Evolutionary conservation across 2,329 filamentous ascomycete species (phyloP), one percentile per base, ranked within the genome.

Genomic region (Scopulariopsis brevicaulis): DNA sequence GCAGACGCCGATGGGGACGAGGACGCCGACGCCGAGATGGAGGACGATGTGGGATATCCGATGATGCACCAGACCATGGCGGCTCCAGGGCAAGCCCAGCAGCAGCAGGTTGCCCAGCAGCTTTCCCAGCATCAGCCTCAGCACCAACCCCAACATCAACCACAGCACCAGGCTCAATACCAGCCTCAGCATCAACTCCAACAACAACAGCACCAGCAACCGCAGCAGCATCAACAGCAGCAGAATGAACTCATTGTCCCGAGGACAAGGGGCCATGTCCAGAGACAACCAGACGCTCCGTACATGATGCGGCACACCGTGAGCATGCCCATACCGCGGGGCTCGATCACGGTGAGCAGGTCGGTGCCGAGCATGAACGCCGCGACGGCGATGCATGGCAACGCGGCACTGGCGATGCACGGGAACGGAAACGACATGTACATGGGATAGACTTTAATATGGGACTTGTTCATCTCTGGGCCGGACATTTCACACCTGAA

Each of bases 11-110:
- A 57, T 12, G 57, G 55, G 48, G 72, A 74, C 53, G 71, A 71
- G 57, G 72, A 74, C 62, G 72, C 69, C 4, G 72, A 74, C 58
- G 71, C 72, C 10, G 76, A 78, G 59, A 84, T 84, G 81, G 81
- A 84, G 53, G 81, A 83, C 43, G 79, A 80, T 56, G 79, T 81
- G 28, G 51, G 58, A 12, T 55, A 58, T 34, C 24, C 52, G 18
- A 51, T 57, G 22, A 52, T 57, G 48, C 55, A 52, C 25, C 24
- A 28, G 51, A 32, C 11, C 51, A 28, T 34, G 48, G 28, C 20
- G 8, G 28, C 46, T n/a, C 55, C 24, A 10, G 15, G 10, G 32
- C 18, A 46, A 10, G 24, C 25, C 18, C 55, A 57, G 34, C 55
- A 76, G 80, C 57, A 77, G 81, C 65, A 72, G 70, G 55, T 66